Evolutionary conservation across 2,329 filamentous ascomycete genomes (phyloP), one percentile per base, ranked within the genome.

Genomic region (Claviceps pazoutovae): DNA sequence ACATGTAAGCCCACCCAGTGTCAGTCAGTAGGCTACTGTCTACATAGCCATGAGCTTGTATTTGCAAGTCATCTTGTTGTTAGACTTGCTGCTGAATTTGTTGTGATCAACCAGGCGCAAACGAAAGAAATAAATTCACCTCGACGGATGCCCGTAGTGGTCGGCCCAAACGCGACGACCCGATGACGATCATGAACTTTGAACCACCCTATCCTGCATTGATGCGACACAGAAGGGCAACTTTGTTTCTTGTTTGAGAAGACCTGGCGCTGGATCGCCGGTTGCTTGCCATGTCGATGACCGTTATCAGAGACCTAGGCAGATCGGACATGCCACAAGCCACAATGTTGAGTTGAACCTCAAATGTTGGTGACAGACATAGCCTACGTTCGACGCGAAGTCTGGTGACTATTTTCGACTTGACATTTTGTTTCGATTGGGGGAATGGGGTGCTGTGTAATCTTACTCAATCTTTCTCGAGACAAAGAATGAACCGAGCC

Each of bases 1-100:
- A 60, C 17, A 23, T 60, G 59, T 61, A 54, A 49, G 56, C 9
- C 54, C 23, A 36, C 34, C 21, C 30, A 19, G n/a, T 4, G 23
- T n/a, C 23, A 46, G 16, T 30, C 23, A 46, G 23, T 13, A 30
- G 26, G 14, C 26, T 36, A 3, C 37, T 17, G 37, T 19, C 21
- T 30, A 19, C 4, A 21, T 23, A 4, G 13, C 26, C 7, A 7
- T 23, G 11, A 8, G 46, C 30, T 9, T 34, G 23, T 11, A 30
- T 30, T 30, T 11, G 37, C 26, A 36, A 34, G 16, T 19, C 23
- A 13, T 19, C 13, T 17, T 14, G 21, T 17, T 34, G 16, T 11
- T 26, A 23, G 14, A 17, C 17, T 45, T 17, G 19, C 44, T n/a
- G n/a, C 42, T 53, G 36, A 49, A 23, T 26, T 26, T 23, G 17